Evolutionary conservation across 768 basidiomycete species (phyloP).

Genomic region (Trichaptum fuscoviolaceum): DNA sequence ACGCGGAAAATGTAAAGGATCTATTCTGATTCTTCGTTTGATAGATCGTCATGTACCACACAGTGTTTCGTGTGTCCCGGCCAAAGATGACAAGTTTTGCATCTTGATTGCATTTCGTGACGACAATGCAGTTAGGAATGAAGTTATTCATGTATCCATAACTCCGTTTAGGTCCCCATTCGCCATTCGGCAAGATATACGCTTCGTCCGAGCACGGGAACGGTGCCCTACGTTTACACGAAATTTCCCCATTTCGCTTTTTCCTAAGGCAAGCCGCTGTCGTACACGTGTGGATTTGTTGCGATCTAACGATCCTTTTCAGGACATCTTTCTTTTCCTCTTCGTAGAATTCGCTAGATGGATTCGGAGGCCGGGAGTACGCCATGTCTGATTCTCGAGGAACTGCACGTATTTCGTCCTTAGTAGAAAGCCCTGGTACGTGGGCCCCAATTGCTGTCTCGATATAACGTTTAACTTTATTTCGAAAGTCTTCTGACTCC

Average conservation of each 20-base stretch:
- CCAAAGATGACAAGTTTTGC: conserved; percentile 34
- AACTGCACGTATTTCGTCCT: conserved; percentile 20
- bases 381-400: conserved; percentile 22
- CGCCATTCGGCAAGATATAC: conserved; percentile 14
- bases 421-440: conserved; percentile 19
- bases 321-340: conserved; percentile 13
- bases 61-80: conserved; percentile 26
- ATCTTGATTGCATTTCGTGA: conserved; percentile 35
- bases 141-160: conserved; percentile 19
- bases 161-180: conserved; percentile 14
- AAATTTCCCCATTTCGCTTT: conserved; percentile 11
- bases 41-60: conserved; percentile 33
- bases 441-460: conserved; percentile 26
- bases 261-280: conserved; percentile 17
- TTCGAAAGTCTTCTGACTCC: conserved; percentile 21
- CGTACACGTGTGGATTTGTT: conserved; percentile 31
- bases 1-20: conserved; percentile 30
- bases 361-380: conserved; percentile 32
- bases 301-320: conserved; percentile 17
- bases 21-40: conserved; percentile 30
- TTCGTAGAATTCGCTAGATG: conserved; percentile 19
- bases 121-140: conserved; percentile 22
- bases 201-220: conserved; percentile 12
- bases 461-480: conserved; percentile 26
- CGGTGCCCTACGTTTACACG: conserved; percentile 32